Evolutionary conservation across 1,284 basidiomycete genomes (phyloP).

Genomic region (Pseudomicrostroma phylloplanum): DNA sequence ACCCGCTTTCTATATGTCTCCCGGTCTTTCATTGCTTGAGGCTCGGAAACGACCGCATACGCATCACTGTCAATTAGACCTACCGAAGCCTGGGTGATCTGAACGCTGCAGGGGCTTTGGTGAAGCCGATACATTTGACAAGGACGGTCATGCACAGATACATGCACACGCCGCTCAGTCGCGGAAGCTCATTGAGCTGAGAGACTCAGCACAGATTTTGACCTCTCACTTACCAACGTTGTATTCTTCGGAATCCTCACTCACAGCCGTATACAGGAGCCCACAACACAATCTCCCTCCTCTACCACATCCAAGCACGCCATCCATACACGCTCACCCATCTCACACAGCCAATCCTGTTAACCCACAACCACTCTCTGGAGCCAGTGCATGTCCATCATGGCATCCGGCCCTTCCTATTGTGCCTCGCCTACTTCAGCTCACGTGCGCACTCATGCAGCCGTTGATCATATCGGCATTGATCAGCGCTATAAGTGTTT

Average conservation of each 20-base stretch:
- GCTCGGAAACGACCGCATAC: neutral
- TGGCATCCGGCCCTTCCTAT: neutral
- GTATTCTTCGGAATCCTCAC: too few relatives aligned
- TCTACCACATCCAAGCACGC: neutral
- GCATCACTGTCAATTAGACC: neutral
- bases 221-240: too few relatives aligned
- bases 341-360: neutral
- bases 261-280: neutral
- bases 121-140: too few relatives aligned
- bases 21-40: too few relatives aligned
- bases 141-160: too few relatives aligned
- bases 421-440: neutral
- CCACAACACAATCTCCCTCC: neutral
- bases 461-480: neutral
- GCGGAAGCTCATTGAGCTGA: too few relatives aligned
- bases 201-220: too few relatives aligned
- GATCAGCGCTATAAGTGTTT: neutral
- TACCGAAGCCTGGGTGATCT: neutral
- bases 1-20: too few relatives aligned
- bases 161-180: too few relatives aligned
- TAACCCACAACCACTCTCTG: neutral
- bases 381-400: neutral
- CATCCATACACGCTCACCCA: neutral
- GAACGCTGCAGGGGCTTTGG: too few relatives aligned
- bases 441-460: constrained; percentile 2